These are phyloP conservation scores for Penicillium sp. DNA, from an alignment of 2,329 filamentous ascomycete genomes.

Conservation along the genomic window DNA sequence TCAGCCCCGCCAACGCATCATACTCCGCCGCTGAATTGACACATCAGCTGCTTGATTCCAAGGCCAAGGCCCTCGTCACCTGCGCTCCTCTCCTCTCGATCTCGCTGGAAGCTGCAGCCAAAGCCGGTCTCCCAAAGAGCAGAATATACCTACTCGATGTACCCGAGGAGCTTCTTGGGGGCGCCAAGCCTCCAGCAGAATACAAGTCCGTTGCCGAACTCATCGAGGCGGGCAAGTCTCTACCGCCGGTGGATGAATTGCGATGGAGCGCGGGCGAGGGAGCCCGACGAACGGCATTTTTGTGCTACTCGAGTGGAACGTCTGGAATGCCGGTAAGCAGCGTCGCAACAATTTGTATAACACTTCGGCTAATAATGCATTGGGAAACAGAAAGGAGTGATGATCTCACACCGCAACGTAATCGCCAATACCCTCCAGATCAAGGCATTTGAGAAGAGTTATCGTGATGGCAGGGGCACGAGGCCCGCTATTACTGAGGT, in stretches of 20 bases:
- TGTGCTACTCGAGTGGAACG: slow-evolving; percentile 79
- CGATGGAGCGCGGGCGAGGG: slow-evolving; percentile 45
- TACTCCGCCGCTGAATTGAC: slow-evolving; percentile 69
- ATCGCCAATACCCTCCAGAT: slow-evolving; percentile 73
- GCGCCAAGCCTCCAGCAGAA: slow-evolving; percentile 41
- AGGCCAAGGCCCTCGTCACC: slow-evolving; percentile 69
- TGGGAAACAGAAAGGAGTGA: slow-evolving; percentile 67
- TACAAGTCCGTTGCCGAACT: slow-evolving; percentile 68
- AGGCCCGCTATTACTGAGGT: slow-evolving; percentile 44
- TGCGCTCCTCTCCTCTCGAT: slow-evolving; percentile 64
- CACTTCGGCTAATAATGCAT: neutral
- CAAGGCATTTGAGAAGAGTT: slow-evolving; percentile 48
- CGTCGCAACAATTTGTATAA: neutral
- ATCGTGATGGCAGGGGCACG: slow-evolving; percentile 14
- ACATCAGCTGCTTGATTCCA: slow-evolving; percentile 68
- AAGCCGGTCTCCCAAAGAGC: slow-evolving; percentile 60
- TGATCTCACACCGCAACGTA: slow-evolving; percentile 76
- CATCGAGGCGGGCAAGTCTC: slow-evolving; percentile 56
- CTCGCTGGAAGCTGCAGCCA: slow-evolving; percentile 63
- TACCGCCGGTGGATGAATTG: slow-evolving; percentile 41
- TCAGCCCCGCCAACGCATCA: slow-evolving; percentile 71
- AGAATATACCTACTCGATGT: slow-evolving; percentile 69
- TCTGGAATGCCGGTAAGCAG: slow-evolving; percentile 67
- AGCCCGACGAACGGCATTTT: slow-evolving; percentile 65
- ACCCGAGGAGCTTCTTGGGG: slow-evolving; percentile 54